phyloP scores from a whole-genome alignment of 129 eudicot genomes.

The Chrysanthemum lavandulifolium region DNA sequence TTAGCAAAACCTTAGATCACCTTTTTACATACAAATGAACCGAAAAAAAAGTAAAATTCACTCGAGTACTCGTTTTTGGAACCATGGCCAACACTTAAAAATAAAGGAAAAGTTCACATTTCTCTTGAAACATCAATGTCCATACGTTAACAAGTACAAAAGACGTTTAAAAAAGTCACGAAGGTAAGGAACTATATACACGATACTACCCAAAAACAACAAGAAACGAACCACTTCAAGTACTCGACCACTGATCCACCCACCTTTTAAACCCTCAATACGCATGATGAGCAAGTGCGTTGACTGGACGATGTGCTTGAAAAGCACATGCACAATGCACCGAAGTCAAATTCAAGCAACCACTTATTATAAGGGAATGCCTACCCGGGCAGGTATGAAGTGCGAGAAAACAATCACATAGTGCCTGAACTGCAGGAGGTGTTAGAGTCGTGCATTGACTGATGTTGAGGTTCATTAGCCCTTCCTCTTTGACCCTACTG shows the following conservation, averaged over 20 bases:
- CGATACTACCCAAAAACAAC: background rate
- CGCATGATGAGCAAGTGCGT: slow-evolving; percentile 45
- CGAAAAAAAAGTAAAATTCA: too few relatives aligned
- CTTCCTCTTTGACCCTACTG: slow-evolving; percentile 50
- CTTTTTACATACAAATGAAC: too few relatives aligned
- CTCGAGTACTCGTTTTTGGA: too few relatives aligned
- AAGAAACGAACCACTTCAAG: background rate
- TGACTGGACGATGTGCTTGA: slow-evolving; percentile 56
- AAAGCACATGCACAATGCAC: slow-evolving; percentile 84
- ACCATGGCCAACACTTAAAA: too few relatives aligned
- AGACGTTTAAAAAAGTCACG: background rate
- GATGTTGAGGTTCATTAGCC: slow-evolving; percentile 80
- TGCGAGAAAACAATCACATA: slow-evolving; percentile 79
- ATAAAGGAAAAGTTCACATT: too few relatives aligned
- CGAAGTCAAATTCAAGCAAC: slow-evolving; percentile 81
- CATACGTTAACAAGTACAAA: slow-evolving; percentile 12
- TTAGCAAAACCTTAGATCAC: too few relatives aligned
- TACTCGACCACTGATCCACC: background rate
- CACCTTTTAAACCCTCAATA: slow-evolving; percentile 30
- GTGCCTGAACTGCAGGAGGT: slow-evolving; percentile 94
- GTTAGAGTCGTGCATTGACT: slow-evolving; percentile 97
- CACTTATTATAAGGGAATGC: slow-evolving; percentile 87
- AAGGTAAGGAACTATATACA: background rate
- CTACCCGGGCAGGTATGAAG: slow-evolving; percentile 95
- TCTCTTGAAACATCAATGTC: slow-evolving; percentile 11